phyloP scores from a whole-genome alignment of 2,329 filamentous ascomycete species.

The Penicillium brevicompactum region DNA sequence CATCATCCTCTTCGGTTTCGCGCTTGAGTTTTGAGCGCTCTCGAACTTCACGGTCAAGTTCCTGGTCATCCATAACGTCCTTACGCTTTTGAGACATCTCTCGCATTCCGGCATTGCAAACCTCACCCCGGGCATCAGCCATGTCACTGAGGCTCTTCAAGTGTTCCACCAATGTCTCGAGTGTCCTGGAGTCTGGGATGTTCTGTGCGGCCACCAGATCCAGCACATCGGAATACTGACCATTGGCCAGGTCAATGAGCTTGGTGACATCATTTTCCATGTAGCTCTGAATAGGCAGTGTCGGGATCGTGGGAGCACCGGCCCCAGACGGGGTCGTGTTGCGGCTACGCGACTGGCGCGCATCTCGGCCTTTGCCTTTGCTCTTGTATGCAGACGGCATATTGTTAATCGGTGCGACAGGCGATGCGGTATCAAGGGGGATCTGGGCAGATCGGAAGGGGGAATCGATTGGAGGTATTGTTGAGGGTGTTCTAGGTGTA shows the following conservation, averaged over 20 bases:
- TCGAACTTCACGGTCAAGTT: conserved; percentile 52
- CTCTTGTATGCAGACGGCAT: conserved; percentile 52
- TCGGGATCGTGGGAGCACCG: conserved; percentile 46
- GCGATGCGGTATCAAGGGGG: neutral
- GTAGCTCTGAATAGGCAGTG: conserved; percentile 50
- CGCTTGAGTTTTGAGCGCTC: conserved; percentile 52
- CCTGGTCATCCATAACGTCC: conserved; percentile 55
- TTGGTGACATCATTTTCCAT: conserved; percentile 56
- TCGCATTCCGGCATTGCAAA: conserved; percentile 62
- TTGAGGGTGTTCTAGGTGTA: conserved; percentile 13
- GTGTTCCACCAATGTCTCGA: conserved; percentile 55
- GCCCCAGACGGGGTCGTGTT: conserved; percentile 65
- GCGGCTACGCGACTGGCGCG: conserved; percentile 59
- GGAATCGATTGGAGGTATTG: conserved; percentile 5
- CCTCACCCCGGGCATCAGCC: conserved; percentile 59
- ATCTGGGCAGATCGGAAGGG: neutral
- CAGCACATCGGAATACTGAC: conserved; percentile 61
- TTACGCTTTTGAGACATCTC: conserved; percentile 62
- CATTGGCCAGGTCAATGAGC: conserved; percentile 50
- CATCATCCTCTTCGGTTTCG: conserved; percentile 48
- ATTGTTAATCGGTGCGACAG: neutral
- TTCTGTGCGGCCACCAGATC: conserved; percentile 55
- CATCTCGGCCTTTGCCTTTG: conserved; percentile 58
- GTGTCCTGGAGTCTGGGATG: conserved; percentile 50
- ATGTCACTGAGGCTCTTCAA: conserved; percentile 59